phyloP scores from a whole-genome alignment of 2,329 filamentous ascomycete genomes.

The Talaromyces sp. region DNA sequence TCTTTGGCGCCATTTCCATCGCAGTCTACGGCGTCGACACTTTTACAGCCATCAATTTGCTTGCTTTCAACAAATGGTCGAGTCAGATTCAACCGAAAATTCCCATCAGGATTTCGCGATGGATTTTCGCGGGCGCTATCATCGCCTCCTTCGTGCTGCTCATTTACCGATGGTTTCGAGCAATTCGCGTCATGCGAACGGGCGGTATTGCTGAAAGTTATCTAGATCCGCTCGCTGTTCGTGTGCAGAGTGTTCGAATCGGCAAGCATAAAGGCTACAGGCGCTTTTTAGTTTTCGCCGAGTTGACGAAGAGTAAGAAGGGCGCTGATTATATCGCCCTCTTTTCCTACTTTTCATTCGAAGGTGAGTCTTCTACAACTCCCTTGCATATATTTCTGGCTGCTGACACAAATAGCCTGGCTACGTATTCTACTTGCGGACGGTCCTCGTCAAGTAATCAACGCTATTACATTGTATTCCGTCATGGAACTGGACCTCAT shows the following conservation, averaged over 20 bases:
- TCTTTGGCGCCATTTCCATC: slow-evolving; percentile 73
- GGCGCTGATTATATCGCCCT: slow-evolving; percentile 86
- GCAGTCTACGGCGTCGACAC: slow-evolving; percentile 87
- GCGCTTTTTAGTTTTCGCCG: slow-evolving; percentile 87
- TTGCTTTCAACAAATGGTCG: slow-evolving; percentile 87
- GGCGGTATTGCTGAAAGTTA: slow-evolving; percentile 90
- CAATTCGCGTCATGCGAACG: slow-evolving; percentile 75
- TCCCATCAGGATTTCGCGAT: slow-evolving; percentile 75
- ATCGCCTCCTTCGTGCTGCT: slow-evolving; percentile 85
- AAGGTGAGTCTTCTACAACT: slow-evolving; percentile 47
- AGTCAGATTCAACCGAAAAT: slow-evolving; percentile 78
- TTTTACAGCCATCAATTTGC: slow-evolving; percentile 87
- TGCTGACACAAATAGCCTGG: slow-evolving; percentile 57
- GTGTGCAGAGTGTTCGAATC: slow-evolving; percentile 77
- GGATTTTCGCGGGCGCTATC: slow-evolving; percentile 93
- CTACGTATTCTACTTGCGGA: slow-evolving; percentile 87
- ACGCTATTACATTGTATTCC: slow-evolving; percentile 82
- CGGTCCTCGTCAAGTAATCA: slow-evolving; percentile 87
- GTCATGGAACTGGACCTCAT: slow-evolving; percentile 75
- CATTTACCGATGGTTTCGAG: slow-evolving; percentile 74
- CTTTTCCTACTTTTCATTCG: slow-evolving; percentile 83
- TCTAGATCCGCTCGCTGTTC: slow-evolving; percentile 80
- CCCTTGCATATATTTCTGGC: neutral
- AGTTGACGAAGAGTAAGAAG: slow-evolving; percentile 87
- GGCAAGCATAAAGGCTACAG: slow-evolving; percentile 76